Evolutionary conservation across 1,284 basidiomycete genomes (phyloP).

Genomic region (Apiotrichum sp.): DNA sequence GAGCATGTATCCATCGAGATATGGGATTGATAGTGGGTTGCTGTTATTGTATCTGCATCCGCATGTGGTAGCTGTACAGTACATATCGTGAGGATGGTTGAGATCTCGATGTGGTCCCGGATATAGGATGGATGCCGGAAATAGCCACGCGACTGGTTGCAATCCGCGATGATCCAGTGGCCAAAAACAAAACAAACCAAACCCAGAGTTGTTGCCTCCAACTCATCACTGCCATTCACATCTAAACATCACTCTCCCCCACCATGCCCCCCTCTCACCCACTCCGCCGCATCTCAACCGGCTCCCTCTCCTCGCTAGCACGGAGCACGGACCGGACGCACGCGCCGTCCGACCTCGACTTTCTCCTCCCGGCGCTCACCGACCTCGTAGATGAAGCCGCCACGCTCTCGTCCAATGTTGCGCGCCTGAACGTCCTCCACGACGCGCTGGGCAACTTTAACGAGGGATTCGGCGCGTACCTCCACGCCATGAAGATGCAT

Average conservation of each 20-base stretch:
- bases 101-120: neutral
- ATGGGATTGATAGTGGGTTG: too few relatives aligned
- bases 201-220: too few relatives aligned
- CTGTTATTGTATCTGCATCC: too few relatives aligned
- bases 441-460: conserved; percentile 78
- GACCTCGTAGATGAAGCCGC: conserved; percentile 85
- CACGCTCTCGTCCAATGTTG: conserved; percentile 66
- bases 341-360: conserved; percentile 75
- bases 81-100: too few relatives aligned
- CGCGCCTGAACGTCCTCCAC: conserved; percentile 64
- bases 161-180: too few relatives aligned
- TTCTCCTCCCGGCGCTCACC: conserved; percentile 72
- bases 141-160: neutral
- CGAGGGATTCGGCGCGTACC: conserved; percentile 84
- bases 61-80: too few relatives aligned
- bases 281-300: conserved; percentile 80
- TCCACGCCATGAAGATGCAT: conserved; percentile 92
- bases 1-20: too few relatives aligned
- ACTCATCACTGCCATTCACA: too few relatives aligned
- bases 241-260: too few relatives aligned
- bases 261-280: conserved; percentile 49
- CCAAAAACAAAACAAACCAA: too few relatives aligned
- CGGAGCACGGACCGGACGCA: conserved; percentile 59
- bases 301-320: conserved; percentile 76
- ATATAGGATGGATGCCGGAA: neutral